Evolutionary conservation across 345 rosid genomes (phyloP).

Genomic region (Bruguiera parviflora): DNA sequence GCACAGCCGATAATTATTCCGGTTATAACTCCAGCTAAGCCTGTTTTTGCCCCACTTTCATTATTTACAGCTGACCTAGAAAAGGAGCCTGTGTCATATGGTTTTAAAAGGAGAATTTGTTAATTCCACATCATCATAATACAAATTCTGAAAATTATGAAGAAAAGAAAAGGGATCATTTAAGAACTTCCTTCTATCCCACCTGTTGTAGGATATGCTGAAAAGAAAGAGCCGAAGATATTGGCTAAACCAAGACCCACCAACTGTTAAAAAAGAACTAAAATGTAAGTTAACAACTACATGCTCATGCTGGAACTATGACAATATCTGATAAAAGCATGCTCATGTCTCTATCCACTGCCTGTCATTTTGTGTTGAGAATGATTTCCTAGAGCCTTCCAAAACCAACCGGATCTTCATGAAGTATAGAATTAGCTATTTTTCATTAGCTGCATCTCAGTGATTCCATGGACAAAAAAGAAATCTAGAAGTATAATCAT

Average conservation of each 20-base stretch:
- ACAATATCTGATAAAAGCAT: background rate
- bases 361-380: no score
- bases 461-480: background rate
- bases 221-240: constrained; percentile 82
- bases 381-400: no score
- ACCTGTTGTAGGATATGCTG: constrained; percentile 94
- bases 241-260: constrained; percentile 98
- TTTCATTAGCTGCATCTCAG: background rate
- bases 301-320: background rate
- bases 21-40: constrained; percentile 75
- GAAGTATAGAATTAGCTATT: background rate
- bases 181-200: constrained; percentile 27
- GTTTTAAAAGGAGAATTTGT: constrained; percentile 13
- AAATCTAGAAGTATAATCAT: background rate
- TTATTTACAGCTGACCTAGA: constrained; percentile 98
- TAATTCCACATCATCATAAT: background rate
- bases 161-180: background rate
- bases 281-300: background rate
- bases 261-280: constrained; percentile 48
- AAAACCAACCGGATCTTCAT: background rate
- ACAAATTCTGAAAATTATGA: background rate
- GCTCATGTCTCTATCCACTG: no score
- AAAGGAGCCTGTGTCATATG: constrained; percentile 70
- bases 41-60: constrained; percentile 94
- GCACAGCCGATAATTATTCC: constrained; percentile 83